Evolutionary conservation across 2,329 filamentous ascomycete species (phyloP).

Genomic region (Eurotiales sp.): DNA sequence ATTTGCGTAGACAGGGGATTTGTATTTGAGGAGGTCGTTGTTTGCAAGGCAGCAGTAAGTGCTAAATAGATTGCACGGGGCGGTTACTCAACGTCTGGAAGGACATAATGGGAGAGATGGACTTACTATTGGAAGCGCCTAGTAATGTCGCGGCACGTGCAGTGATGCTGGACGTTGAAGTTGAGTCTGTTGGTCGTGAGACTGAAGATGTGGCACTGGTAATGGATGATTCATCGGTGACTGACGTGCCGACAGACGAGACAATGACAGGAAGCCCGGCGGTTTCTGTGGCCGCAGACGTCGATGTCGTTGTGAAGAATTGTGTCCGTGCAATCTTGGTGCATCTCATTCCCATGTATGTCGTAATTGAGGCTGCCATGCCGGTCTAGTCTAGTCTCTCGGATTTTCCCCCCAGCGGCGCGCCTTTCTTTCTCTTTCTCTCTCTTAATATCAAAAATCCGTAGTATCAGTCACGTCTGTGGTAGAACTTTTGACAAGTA

Average conservation of each 20-base stretch:
- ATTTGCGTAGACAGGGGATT: constrained; percentile 3
- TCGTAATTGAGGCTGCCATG: constrained; percentile 16
- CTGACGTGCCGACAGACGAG: not conserved
- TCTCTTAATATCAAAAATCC: not conserved
- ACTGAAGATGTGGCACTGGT: not conserved
- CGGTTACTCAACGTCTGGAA: not conserved
- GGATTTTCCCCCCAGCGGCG: too few species aligned
- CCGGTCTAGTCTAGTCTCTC: not conserved
- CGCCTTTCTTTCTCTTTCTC: not conserved
- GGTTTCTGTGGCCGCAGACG: constrained; percentile 11
- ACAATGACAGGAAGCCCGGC: not conserved
- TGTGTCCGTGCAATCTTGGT: constrained; percentile 21
- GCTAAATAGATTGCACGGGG: not conserved
- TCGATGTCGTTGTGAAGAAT: constrained; percentile 15
- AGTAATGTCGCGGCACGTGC: not conserved
- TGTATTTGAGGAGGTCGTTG: not conserved
- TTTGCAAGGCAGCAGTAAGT: not conserved
- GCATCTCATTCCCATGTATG: constrained; percentile 22
- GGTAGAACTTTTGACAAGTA: too few species aligned
- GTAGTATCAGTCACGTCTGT: not conserved
- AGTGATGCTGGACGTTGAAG: not conserved
- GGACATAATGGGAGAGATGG: not conserved
- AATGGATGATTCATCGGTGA: not conserved
- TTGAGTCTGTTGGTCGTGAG: not conserved
- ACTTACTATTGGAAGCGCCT: constrained; percentile 6